Evolutionary conservation across 352 stramenopile genomes (phyloP), one percentile per base, ranked within the genome.

Genomic region (Pythium chondricola): DNA sequence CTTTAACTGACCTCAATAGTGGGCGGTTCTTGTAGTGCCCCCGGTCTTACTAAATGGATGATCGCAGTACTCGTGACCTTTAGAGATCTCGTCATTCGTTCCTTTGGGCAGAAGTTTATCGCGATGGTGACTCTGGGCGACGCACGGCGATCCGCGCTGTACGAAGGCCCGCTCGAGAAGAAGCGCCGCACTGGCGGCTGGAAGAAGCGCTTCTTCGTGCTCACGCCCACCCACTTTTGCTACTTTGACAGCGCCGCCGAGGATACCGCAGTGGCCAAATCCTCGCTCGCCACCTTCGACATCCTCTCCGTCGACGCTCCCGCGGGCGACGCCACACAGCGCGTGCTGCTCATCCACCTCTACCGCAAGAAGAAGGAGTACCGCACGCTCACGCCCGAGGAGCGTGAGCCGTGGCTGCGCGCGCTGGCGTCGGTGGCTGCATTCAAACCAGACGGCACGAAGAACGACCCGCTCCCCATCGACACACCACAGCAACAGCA

Each of bases 351-450:
- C 20, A 42, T 93, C 22, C 63, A 75, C 42, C 33, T 91, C 16
- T 87, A 83, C 37, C 84, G 81, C 49, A 85, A 88, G 56, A 85
- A 77, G 56, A 93, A 88, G 24, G 77, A 91, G 36, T 87, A 83
- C 25, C 58, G 79, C 48, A 75, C 82, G 9, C 63, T 58, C 11
- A 78, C 42, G 11, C 61, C 61, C 6, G 71, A 84, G 3, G 82
- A 90, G 7, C 62, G 79, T 20, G 72, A 89, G 41, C 63, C 56
- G n/a, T 93, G 82, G 82, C 48, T 89, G 36, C 53, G 65, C 22
- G 79, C 74, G 39, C 44, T 93, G 5, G 61, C 74, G 30, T 79
- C 71, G 0, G 69, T 90, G n/a, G 63, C 74, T 5, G 73, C 69
- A 6, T 71, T 86, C 50, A 82, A 82, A 33, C 13, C 26, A 4